These are phyloP conservation scores for Coemansia sp. DNA, from an alignment of 192 early-diverging fungal species.

Conservation along the genomic window DNA sequence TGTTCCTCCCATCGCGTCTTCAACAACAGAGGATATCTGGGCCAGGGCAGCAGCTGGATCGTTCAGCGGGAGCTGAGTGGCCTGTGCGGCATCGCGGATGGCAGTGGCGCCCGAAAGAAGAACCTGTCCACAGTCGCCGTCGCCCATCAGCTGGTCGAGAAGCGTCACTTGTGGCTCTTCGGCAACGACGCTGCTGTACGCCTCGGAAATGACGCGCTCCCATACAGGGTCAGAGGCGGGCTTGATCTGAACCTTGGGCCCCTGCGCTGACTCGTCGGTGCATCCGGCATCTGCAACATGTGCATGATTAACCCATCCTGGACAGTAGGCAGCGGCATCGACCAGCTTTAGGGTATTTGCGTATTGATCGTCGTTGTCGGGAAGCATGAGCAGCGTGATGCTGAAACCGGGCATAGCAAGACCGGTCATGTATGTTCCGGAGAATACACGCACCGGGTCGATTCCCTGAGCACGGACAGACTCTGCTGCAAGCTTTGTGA, in stretches of 20 bases:
- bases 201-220: slow-evolving; percentile 52
- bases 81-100: slow-evolving; percentile 54
- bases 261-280: slow-evolving; percentile 37
- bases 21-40: slow-evolving; percentile 65
- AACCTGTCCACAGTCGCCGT: slow-evolving; percentile 82
- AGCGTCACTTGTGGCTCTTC: slow-evolving; percentile 64
- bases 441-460: slow-evolving; percentile 58
- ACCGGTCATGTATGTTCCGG: slow-evolving; percentile 76
- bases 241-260: slow-evolving; percentile 21
- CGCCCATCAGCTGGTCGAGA: slow-evolving; percentile 74
- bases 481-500: slow-evolving; percentile 70
- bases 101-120: slow-evolving; percentile 67
- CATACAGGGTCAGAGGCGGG: slow-evolving; percentile 48
- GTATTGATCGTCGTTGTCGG: slow-evolving; percentile 36
- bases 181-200: slow-evolving; percentile 54
- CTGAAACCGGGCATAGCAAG: slow-evolving; percentile 81
- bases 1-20: slow-evolving; percentile 77
- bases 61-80: slow-evolving; percentile 48
- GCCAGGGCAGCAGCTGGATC: slow-evolving; percentile 59
- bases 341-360: slow-evolving; percentile 51
- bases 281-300: slow-evolving; percentile 43
- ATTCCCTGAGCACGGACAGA: slow-evolving; percentile 34
- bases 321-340: slow-evolving; percentile 60
- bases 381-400: slow-evolving; percentile 66
- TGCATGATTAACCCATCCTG: slow-evolving; percentile 65